Percentiles rank a stretch among this genome's conserved stretches.
Conservation (phyloP, 2,329 filamentous ascomycete genomes). For the Cercospora sp. region DNA sequence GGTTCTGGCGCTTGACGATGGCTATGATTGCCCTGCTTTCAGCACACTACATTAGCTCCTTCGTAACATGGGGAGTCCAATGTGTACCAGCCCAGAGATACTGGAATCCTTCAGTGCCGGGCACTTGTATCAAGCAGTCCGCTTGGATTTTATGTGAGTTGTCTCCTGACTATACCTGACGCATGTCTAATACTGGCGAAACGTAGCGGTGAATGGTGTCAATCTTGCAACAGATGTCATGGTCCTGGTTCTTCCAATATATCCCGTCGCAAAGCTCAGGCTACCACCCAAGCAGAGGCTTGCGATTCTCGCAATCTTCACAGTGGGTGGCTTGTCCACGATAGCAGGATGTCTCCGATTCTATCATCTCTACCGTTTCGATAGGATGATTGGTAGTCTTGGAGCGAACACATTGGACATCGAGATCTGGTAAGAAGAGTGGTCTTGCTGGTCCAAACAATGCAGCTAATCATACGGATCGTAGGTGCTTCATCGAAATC, state of each 20-base stretch:
- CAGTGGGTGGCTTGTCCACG: neutral
- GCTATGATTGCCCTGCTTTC: neutral
- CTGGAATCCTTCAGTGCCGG: neutral
- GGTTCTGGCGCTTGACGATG: constrained; percentile 4
- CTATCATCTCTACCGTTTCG: constrained; percentile 3
- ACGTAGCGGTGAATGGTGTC: neutral
- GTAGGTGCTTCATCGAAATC: constrained; percentile 1
- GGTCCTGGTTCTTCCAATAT: constrained; percentile 2
- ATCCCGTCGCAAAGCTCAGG: neutral
- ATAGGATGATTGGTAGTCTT: neutral
- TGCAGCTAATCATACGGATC: neutral
- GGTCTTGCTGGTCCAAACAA: neutral
- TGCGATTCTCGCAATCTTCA: constrained; percentile 4
- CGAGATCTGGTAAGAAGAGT: neutral
- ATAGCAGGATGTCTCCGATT: constrained; percentile 5
- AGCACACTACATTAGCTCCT: constrained; percentile 2
- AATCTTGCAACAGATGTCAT: constrained; percentile 3
- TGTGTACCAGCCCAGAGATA: neutral
- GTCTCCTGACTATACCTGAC: neutral
- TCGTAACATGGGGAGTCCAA: neutral
- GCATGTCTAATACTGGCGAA: neutral
- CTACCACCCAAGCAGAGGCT: constrained; percentile 1
- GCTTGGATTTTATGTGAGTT: neutral
- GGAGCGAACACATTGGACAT: neutral
- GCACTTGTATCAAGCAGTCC: neutral